Percentiles rank a stretch among this genome's conserved stretches.
These are phyloP conservation scores for Cornus controversa DNA, from an alignment of 148 eudicot species.

Conservation along the genomic window DNA sequence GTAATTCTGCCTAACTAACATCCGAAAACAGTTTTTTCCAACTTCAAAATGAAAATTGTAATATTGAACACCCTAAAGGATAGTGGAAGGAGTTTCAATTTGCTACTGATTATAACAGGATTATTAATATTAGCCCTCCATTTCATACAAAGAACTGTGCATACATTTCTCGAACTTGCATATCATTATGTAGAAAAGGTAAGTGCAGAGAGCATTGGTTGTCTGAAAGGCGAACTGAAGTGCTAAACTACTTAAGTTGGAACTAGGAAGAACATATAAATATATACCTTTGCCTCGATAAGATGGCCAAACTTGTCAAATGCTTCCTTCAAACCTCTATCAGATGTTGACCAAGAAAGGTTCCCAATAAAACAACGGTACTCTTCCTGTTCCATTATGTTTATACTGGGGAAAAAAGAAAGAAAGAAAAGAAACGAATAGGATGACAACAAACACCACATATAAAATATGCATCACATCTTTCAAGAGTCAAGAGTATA, in stretches of 20 bases:
- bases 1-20: background rate
- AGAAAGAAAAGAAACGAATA: background rate
- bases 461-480: background rate
- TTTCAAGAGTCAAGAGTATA: background rate
- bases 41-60: background rate
- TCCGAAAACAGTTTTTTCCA: too few relatives aligned
- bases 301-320: constrained; percentile 67
- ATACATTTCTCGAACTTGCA: too few relatives aligned
- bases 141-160: background rate
- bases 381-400: constrained; percentile 45
- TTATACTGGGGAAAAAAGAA: constrained; percentile 6
- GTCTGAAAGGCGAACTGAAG: background rate
- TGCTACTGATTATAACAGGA: background rate
- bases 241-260: too few relatives aligned
- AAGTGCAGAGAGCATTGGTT: background rate
- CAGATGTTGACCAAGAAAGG: constrained; percentile 73
- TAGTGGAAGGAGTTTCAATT: background rate
- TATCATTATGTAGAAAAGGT: background rate
- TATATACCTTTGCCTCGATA: constrained; percentile 58
- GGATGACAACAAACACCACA: background rate
- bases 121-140: background rate
- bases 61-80: background rate
- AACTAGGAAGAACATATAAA: background rate
- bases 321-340: constrained; percentile 63
- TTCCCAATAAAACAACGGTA: constrained; percentile 75